phyloP scores from a whole-genome alignment of 2,329 filamentous ascomycete species.

The Phialemonium atrogriseum region DNA sequence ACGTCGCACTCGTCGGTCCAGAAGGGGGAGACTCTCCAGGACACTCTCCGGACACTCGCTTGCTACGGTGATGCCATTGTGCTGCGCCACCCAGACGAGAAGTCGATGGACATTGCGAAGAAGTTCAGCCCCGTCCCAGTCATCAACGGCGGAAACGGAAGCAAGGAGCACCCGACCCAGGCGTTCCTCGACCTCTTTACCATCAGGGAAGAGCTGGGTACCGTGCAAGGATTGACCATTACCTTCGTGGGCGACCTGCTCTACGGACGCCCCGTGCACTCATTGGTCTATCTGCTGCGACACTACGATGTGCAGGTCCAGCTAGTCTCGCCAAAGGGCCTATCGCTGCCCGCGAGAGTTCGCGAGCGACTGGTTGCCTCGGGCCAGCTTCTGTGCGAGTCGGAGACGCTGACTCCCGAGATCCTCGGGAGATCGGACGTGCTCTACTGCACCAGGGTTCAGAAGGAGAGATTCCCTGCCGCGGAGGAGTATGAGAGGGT shows the following conservation, averaged over 20 bases:
- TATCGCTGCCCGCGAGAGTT: conserved; percentile 69
- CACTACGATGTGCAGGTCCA: conserved; percentile 95
- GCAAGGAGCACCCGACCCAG: conserved; percentile 93
- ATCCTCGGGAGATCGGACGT: conserved; percentile 84
- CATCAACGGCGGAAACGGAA: conserved; percentile 96
- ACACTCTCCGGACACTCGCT: conserved; percentile 85
- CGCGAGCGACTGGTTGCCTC: conserved; percentile 62
- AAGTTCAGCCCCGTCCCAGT: conserved; percentile 86
- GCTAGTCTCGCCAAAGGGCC: conserved; percentile 73
- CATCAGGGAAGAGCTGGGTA: conserved; percentile 94
- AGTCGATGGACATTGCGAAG: conserved; percentile 70
- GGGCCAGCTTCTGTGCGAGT: conserved; percentile 70
- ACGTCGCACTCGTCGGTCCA: conserved; percentile 81
- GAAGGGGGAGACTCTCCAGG: conserved; percentile 90
- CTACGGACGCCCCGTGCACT: conserved; percentile 92
- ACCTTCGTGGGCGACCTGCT: conserved; percentile 91
- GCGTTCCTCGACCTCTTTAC: conserved; percentile 97
- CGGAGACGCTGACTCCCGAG: conserved; percentile 72
- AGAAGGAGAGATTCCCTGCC: conserved; percentile 91
- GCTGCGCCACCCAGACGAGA: conserved; percentile 83
- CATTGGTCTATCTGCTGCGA: conserved; percentile 82
- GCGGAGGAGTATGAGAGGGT: conserved; percentile 74
- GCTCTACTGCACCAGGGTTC: conserved; percentile 92
- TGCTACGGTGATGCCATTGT: conserved; percentile 95
- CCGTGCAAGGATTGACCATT: conserved; percentile 89